Evolutionary conservation across 2,329 filamentous ascomycete species (phyloP).

Genomic region (Aspergillus sclerotialis): DNA sequence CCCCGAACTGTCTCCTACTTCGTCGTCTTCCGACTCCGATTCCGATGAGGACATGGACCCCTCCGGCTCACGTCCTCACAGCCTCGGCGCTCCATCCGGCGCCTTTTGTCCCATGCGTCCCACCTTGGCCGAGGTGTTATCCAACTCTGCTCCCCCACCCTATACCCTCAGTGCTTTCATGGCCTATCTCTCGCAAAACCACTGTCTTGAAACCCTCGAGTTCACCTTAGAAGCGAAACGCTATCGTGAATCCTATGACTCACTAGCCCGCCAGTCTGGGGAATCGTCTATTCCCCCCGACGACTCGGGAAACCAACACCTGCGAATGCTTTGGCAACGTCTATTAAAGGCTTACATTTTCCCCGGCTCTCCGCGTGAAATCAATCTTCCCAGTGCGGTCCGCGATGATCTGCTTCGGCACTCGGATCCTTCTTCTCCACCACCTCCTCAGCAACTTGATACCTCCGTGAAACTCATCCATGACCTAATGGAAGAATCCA

Average conservation of each 20-base stretch:
- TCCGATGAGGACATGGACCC: constrained; percentile 40
- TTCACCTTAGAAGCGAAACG: constrained; percentile 92
- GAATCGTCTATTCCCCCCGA: constrained; percentile 44
- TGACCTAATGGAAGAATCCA: constrained; percentile 95
- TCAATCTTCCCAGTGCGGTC: constrained; percentile 82
- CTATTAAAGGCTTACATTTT: constrained; percentile 85
- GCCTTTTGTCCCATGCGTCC: constrained; percentile 50
- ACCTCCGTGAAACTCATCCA: constrained; percentile 82
- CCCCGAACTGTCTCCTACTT: constrained; percentile 38
- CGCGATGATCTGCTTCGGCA: constrained; percentile 70
- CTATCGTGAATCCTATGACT: constrained; percentile 63
- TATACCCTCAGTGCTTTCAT: constrained; percentile 92
- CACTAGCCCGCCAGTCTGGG: constrained; percentile 46
- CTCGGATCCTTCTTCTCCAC: constrained; percentile 50
- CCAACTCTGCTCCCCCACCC: constrained; percentile 76
- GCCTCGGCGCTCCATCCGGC: constrained; percentile 34
- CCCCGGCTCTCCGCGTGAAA: constrained; percentile 75
- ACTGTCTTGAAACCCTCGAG: constrained; percentile 92
- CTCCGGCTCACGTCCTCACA: constrained; percentile 36
- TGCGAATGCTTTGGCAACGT: constrained; percentile 78
- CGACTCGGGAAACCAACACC: constrained; percentile 56
- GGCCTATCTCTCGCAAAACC: constrained; percentile 93
- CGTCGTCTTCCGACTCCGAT: constrained; percentile 35
- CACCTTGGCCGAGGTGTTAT: constrained; percentile 77
- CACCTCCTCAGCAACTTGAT: constrained; percentile 71